Base-by-base conservation (phyloP, 2,329 filamentous ascomycete species). In the Scytalidium lignicola region DNA sequence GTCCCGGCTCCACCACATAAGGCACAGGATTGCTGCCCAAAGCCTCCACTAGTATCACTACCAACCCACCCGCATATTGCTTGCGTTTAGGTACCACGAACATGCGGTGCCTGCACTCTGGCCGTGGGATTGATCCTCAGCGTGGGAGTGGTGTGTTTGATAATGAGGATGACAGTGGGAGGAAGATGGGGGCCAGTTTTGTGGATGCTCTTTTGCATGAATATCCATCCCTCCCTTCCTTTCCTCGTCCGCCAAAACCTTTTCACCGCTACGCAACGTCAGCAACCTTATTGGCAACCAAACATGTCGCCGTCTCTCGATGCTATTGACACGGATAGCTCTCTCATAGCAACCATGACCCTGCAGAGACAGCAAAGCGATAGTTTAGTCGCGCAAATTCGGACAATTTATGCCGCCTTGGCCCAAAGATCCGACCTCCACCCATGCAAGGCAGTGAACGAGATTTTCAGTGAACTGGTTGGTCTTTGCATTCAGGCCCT, bases 381-480 rank as follows among this genome's bases (percentile, higher is more conserved):
- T 15, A 5, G 18, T 5, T 20, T 37, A 15, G 32, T 37, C 12
- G n/a, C 4, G 32, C 7, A n/a, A 13, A 17, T 37, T n/a, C 32
- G 32, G 32, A n/a, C 10, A 37, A 37, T 37, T 15, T 37, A 37
- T 37, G 32, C 4, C n/a, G 32, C n/a, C 7, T 37, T 37, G 15
- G 7, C 48, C 17, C 21, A 43, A 40, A 22, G 44, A 20, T 15
- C 46, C 3, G 46, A 54, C 32, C 58, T 73, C 4, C 51, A 54
- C 2, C 70, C 71, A 1, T 58, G 61, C 15, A 46, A 57, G 1
- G 47, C 55, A 19, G 55, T 70, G 42, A 69, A 73, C 46, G 46
- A 17, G 2, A 51, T 69, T 0, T 66, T 74, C 43, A 63, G 61
- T 1, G 57, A 62, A 1, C 58, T 73, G 1, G 70, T 73, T 2